Base-by-base conservation (phyloP, 169 alveolate species). In the Pseudocohnilembus persalinus region DNA sequence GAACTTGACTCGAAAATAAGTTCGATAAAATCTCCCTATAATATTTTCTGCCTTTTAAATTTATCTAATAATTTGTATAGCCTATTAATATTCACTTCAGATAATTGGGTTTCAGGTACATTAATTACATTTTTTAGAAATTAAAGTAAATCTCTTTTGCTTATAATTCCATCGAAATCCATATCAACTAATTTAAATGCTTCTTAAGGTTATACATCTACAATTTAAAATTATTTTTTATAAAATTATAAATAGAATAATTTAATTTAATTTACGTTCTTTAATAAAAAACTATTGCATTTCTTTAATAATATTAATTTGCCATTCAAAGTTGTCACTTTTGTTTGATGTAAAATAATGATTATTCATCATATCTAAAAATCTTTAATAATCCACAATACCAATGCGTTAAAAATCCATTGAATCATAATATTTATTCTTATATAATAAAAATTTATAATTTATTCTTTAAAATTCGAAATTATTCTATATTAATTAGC, bases 101-200 rank as follows among this genome's bases (percentile, higher is more conserved):
- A 64, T 27, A 85, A 74, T 26, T 90, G 90, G 75, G 81, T 82
- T 31, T 83, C 91, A 28, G 83, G 82, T 27, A 89, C 75, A 31
- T 88, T 82, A 28, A 92, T 32, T 4, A 89, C 77, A 26, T 83
- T 79, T 0, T 73, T 79, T 0, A 92, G 29, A 34, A 87, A 81
- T 68, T 77, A 72, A 73, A 76, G 87, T 24, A 92, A 78, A 75
- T 92, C 95, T 25, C 35, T 74, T 77, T 89, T 87, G 33, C 85
- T 88, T 0, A 92, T 72, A 30, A 68, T 31, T 15, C 95, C 95
- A 88, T 92, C 95, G 77, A 92, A 92, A 80, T 92, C 95, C 32
- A 83, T 88, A 76, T 92, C 95, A 74, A 92, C 88, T 28, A 89
- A 75, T 80, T 91, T 87, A 65, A 92, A 89, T 24, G 90, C 95